Base-by-base conservation (phyloP, 1,284 basidiomycete species). In the Ustilago lituana region DNA sequence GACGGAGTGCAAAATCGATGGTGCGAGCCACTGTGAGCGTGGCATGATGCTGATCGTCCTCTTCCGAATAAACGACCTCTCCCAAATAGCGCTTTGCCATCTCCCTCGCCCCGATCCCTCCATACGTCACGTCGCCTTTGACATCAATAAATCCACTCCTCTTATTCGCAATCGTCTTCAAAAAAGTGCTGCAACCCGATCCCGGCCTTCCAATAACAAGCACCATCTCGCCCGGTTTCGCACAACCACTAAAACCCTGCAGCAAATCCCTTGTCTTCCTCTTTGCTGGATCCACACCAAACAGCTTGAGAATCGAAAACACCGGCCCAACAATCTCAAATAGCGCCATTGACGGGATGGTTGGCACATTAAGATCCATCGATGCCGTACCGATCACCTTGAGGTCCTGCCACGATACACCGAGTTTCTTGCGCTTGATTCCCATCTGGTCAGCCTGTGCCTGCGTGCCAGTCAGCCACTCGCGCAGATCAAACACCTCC, bases 171-270 rank as follows among this genome's bases (percentile, higher is more conserved):
- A 92, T 84, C 0, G 85, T 85, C 79, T 90, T 90, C 54, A 92
- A 86, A 33, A 92, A 85, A 0, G 90, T 90, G 19, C 85, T 87
- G 78, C 91, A 92, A 2, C 91, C 91, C 0, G 89, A 87, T 3
- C 89, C 90, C n/a, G 91, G 91, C 46, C 89, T 88, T 7, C 91
- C 91, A 5, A 93, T 85, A n/a, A 92, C 91, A 43, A 79, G 73
- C 3, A 75, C 59, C 76, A 78, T 79, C 65, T 79, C 76, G 31
- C 77, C 76, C 0, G 77, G 76, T 19, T 63, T 60, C 6, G 68
- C 69, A 22, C 50, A 63, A 19, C 77, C 77, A 36, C 55, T 54
- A 52, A 79, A 74, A 29, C 57, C 69, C 22, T 72, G 49, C 10
- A 78, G 44, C 20, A 75, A 51, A 27, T 61, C 41, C 4, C 58